Percentiles rank a stretch among this genome's conserved stretches.
phyloP scores from a whole-genome alignment of 2,329 filamentous ascomycete species.

The Phyllosticta citrichinensis region DNA sequence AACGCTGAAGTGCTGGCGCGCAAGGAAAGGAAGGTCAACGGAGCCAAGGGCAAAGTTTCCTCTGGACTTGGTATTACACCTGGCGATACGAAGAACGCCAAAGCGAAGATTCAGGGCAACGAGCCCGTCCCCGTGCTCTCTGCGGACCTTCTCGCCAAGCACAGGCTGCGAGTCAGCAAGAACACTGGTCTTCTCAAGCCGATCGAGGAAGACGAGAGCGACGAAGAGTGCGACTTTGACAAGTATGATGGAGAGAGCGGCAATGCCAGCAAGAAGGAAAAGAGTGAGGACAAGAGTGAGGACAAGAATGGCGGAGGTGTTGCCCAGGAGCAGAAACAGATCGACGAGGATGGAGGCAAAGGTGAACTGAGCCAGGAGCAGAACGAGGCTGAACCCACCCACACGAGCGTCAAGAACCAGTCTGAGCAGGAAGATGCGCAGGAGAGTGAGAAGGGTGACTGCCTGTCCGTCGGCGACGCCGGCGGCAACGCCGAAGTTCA shows the following conservation, averaged over 20 bases:
- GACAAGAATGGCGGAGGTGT: too few species aligned
- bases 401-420: too few species aligned
- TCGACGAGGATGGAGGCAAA: too few species aligned
- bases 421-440: too few species aligned
- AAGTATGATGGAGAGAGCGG: background rate
- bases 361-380: too few species aligned
- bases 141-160: background rate
- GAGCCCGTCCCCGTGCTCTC: background rate
- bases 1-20: background rate
- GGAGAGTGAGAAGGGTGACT: too few species aligned
- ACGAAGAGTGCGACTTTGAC: background rate
- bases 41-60: background rate
- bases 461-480: too few species aligned
- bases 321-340: too few species aligned
- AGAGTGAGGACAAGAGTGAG: too few species aligned
- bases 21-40: background rate
- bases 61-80: background rate
- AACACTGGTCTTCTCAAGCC: background rate
- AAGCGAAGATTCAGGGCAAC: background rate
- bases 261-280: too few species aligned
- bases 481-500: too few species aligned
- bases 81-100: background rate
- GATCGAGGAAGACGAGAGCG: background rate
- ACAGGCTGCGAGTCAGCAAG: background rate
- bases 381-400: too few species aligned